Evolutionary conservation across 129 eudicot genomes (phyloP).

Genomic region (Flaveria robusta): DNA sequence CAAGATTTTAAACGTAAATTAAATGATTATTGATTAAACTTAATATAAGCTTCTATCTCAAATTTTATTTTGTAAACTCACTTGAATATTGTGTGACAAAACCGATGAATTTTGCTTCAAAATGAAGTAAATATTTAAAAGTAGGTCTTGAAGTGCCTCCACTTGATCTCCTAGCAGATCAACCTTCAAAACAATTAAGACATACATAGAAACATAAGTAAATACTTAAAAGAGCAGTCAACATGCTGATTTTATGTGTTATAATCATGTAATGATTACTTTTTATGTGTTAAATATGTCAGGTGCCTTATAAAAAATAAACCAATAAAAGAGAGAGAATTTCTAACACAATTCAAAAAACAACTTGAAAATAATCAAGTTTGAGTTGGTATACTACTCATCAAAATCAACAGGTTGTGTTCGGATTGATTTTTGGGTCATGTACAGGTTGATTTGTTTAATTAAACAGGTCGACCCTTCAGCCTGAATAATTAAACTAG

Average conservation of each 20-base stretch:
- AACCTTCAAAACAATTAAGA: slow-evolving; percentile 39
- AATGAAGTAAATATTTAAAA: slow-evolving; percentile 51
- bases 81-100: slow-evolving; percentile 48
- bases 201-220: not conserved
- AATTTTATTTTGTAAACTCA: slow-evolving; percentile 15
- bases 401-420: too few relatives aligned
- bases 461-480: too few relatives aligned
- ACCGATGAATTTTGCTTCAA: slow-evolving; percentile 47
- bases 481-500: too few relatives aligned
- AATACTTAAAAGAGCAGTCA: not conserved
- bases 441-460: too few relatives aligned
- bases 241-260: not conserved
- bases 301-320: too few relatives aligned
- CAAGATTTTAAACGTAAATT: not conserved
- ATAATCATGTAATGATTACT: too few relatives aligned
- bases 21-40: not conserved
- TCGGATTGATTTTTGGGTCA: too few relatives aligned
- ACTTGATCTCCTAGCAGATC: slow-evolving; percentile 88
- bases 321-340: too few relatives aligned
- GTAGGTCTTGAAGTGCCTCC: slow-evolving; percentile 55
- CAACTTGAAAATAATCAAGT: too few relatives aligned
- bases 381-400: too few relatives aligned
- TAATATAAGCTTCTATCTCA: not conserved
- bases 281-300: too few relatives aligned
- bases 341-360: too few relatives aligned